Percentiles rank a stretch among this genome's conserved stretches.
Conservation (phyloP, 345 rosid species). For the Schrenkiella parvula region DNA sequence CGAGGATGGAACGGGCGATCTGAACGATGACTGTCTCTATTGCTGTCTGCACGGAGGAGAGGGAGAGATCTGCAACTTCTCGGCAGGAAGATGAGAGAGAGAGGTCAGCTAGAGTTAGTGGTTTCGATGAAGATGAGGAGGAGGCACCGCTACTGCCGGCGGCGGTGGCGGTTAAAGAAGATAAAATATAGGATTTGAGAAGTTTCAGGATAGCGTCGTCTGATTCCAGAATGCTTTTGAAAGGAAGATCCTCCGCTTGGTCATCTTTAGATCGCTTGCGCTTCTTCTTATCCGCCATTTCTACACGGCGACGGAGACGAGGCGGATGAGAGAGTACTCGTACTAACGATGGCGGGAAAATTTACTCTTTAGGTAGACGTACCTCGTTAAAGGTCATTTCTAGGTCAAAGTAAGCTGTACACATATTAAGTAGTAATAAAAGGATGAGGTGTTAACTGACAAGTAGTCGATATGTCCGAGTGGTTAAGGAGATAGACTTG, state of each 20-base stretch:
- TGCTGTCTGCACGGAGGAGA: conserved; percentile 68
- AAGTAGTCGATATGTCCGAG: conserved; percentile 90
- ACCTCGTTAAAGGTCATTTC: background rate
- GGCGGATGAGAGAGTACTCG: conserved; percentile 21
- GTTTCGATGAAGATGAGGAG: conserved; percentile 49
- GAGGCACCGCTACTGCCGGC: conserved; percentile 9
- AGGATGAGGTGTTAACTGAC: too few relatives aligned
- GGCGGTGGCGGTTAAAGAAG: conserved; percentile 29
- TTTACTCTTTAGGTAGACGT: background rate
- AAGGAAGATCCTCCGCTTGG: conserved; percentile 52
- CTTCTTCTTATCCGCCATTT: conserved; percentile 64
- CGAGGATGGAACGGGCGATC: conserved; percentile 68
- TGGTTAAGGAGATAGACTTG: conserved; percentile 99
- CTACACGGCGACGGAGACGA: background rate
- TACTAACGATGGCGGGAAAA: conserved; percentile 34
- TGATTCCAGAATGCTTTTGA: conserved; percentile 58
- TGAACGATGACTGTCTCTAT: conserved; percentile 74
- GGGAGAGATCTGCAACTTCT: conserved; percentile 84
- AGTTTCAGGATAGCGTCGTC: conserved; percentile 55
- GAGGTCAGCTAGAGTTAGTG: conserved; percentile 78
- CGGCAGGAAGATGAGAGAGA: conserved; percentile 67
- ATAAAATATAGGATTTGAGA: conserved; percentile 39
- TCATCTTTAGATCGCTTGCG: conserved; percentile 61
- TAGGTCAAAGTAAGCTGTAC: conserved; percentile 7
- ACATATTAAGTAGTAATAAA: too few relatives aligned